A percentile compares a stretch with the other conserved stretches of the same genome.
phyloP scores from a whole-genome alignment of 1,139 yeast genomes.

The Blastobotrys niveus region DNA sequence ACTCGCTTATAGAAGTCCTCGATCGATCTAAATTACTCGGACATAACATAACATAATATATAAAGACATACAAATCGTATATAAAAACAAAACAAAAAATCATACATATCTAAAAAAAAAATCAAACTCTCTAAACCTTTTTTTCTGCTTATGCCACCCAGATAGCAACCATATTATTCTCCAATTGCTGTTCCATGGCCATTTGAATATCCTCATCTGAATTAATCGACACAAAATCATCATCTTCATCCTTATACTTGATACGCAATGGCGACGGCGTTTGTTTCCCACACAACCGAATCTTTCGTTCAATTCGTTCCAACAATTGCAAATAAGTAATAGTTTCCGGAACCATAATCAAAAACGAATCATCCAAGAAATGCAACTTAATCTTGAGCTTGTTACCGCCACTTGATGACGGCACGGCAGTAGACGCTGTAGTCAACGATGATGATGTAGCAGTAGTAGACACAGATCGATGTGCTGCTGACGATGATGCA shows the following conservation, averaged over 20 bases:
- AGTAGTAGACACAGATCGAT: slow-evolving; percentile 5
- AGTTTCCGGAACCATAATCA: slow-evolving; percentile 44
- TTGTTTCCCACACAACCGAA: slow-evolving; percentile 40
- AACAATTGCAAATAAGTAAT: slow-evolving; percentile 46
- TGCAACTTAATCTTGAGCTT: slow-evolving; percentile 47
- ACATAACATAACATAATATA: slow-evolving; percentile 3
- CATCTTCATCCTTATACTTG: slow-evolving; percentile 91
- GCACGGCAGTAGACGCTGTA: slow-evolving; percentile 12
- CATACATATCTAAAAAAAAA: background rate
- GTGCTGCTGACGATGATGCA: slow-evolving; percentile 6
- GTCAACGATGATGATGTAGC: slow-evolving; percentile 8
- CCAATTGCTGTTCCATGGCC: slow-evolving; percentile 34
- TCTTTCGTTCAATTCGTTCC: slow-evolving; percentile 41
- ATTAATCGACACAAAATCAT: slow-evolving; percentile 82
- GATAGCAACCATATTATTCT: slow-evolving; percentile 14
- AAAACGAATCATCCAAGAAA: slow-evolving; percentile 41
- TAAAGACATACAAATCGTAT: background rate
- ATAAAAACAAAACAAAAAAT: background rate
- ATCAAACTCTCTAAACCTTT: background rate
- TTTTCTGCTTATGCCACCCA: slow-evolving; percentile 15
- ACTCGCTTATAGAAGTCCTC: too few relatives aligned
- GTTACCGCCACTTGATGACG: slow-evolving; percentile 3
- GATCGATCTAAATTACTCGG: background rate
- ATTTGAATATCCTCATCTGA: slow-evolving; percentile 65
- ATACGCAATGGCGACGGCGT: slow-evolving; percentile 45